These are phyloP conservation scores for Cercospora citrullina DNA, from an alignment of 2,329 filamentous ascomycete genomes.

Conservation along the genomic window DNA sequence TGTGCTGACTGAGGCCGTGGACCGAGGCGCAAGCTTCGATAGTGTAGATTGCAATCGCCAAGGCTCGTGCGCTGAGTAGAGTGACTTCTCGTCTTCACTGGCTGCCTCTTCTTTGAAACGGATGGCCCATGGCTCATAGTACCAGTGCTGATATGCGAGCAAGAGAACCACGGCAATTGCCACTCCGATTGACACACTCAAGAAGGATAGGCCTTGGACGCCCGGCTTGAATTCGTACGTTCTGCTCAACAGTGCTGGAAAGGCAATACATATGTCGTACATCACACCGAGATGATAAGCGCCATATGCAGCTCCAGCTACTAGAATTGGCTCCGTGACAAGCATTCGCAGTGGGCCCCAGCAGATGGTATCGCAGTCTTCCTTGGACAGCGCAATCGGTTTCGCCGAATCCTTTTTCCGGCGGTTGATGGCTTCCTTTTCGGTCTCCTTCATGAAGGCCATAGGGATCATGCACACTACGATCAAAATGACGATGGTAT, in stretches of 20 bases:
- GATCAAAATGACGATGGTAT: conserved; percentile 42
- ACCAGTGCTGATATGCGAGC: conserved; percentile 36
- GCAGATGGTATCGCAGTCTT: conserved; percentile 26
- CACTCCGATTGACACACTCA: conserved; percentile 38
- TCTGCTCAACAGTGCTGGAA: conserved; percentile 22
- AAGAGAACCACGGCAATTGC: conserved; percentile 33
- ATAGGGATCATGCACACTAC: conserved; percentile 39
- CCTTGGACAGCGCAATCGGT: conserved; percentile 14
- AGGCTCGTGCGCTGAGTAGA: conserved; percentile 1
- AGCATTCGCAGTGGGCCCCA: conserved; percentile 31
- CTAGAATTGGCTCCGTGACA: conserved; percentile 35
- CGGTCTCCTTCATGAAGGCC: conserved; percentile 54
- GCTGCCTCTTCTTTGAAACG: conserved; percentile 18
- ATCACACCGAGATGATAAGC: conserved; percentile 28
- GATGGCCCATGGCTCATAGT: conserved; percentile 25
- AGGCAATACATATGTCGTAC: conserved; percentile 28
- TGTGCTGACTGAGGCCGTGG: background rate
- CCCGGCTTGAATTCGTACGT: conserved; percentile 38
- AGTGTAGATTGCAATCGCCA: background rate
- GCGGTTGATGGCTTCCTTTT: conserved; percentile 48
- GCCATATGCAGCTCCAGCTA: conserved; percentile 18
- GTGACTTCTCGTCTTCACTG: conserved; percentile 14
- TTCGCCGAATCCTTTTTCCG: conserved; percentile 24
- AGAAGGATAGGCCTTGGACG: conserved; percentile 39
- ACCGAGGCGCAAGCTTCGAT: background rate